phyloP scores from a whole-genome alignment of 768 basidiomycete species.

The Cystofilobasidium macerans region DNA sequence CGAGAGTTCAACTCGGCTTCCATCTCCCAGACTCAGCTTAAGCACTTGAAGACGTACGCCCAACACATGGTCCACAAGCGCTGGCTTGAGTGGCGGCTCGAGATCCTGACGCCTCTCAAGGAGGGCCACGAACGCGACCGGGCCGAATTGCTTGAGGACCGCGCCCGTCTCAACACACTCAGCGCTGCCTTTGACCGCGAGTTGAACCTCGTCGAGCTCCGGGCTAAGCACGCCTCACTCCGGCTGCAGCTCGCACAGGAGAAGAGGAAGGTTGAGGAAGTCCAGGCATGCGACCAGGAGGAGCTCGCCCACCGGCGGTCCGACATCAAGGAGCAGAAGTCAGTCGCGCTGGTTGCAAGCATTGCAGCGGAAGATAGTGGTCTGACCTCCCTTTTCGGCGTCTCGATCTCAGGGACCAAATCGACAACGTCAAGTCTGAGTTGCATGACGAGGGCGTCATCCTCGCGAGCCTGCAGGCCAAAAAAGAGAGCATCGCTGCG shows the following conservation, averaged over 20 bases:
- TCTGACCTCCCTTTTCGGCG: background rate
- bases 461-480: conserved; percentile 32
- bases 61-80: conserved; percentile 34
- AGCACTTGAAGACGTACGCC: conserved; percentile 36
- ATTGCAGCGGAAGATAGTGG: background rate
- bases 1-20: no score
- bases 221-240: conserved; percentile 31
- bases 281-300: conserved; percentile 21
- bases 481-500: conserved; percentile 31
- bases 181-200: conserved; percentile 22
- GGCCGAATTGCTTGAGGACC: conserved; percentile 30
- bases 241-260: conserved; percentile 35
- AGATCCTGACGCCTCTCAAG: conserved; percentile 31
- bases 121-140: conserved; percentile 31
- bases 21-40: conserved; percentile 26
- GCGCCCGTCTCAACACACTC: conserved; percentile 29
- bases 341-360: background rate
- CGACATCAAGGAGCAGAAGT: conserved; percentile 26
- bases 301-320: conserved; percentile 16
- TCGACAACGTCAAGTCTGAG: conserved; percentile 34
- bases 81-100: conserved; percentile 39
- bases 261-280: conserved; percentile 32
- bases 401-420: conserved; percentile 35
- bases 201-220: conserved; percentile 31
- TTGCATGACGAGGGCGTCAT: conserved; percentile 32